A percentile compares a stretch with the other conserved stretches of the same genome.
Conservation (phyloP, 2,329 filamentous ascomycete species). For the Mollisia scopiformis region DNA sequence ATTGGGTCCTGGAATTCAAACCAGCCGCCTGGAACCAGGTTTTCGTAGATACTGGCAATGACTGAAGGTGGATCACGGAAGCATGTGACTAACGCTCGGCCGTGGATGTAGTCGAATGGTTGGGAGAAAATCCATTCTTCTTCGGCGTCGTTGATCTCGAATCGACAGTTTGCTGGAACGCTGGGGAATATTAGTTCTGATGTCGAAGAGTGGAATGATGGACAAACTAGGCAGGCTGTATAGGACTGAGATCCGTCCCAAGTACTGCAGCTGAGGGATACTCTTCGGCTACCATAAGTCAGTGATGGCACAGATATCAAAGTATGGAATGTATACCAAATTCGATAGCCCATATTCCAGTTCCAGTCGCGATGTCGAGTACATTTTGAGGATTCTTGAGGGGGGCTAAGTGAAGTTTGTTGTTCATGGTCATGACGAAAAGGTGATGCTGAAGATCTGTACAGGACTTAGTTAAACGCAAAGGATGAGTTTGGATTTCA, state of each 20-base stretch:
- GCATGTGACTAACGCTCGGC: constrained; percentile 11
- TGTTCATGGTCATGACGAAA: constrained; percentile 5
- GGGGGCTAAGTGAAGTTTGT: constrained; percentile 11
- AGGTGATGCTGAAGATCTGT: constrained; percentile 15
- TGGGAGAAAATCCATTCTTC: constrained; percentile 13
- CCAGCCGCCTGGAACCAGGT: background rate
- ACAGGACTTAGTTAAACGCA: background rate
- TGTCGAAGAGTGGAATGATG: background rate
- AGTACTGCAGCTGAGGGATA: constrained; percentile 12
- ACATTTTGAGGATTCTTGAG: constrained; percentile 8
- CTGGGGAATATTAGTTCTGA: background rate
- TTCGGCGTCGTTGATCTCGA: constrained; percentile 14
- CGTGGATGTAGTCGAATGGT: constrained; percentile 18
- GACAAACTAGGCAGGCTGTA: constrained; percentile 6
- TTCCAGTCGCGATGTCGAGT: constrained; percentile 18
- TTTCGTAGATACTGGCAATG: background rate
- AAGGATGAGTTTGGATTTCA: background rate
- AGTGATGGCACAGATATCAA: background rate
- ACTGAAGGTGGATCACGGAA: constrained; percentile 9
- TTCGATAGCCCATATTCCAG: constrained; percentile 21
- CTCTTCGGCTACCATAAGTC: background rate
- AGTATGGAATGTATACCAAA: constrained; percentile 9
- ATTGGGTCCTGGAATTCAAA: constrained; percentile 10
- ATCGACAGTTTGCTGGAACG: constrained; percentile 14
- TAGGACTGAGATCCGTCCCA: constrained; percentile 11